Base-by-base conservation (phyloP, 805 yeast genomes). In the Schizosaccharomyces japonicus region DNA sequence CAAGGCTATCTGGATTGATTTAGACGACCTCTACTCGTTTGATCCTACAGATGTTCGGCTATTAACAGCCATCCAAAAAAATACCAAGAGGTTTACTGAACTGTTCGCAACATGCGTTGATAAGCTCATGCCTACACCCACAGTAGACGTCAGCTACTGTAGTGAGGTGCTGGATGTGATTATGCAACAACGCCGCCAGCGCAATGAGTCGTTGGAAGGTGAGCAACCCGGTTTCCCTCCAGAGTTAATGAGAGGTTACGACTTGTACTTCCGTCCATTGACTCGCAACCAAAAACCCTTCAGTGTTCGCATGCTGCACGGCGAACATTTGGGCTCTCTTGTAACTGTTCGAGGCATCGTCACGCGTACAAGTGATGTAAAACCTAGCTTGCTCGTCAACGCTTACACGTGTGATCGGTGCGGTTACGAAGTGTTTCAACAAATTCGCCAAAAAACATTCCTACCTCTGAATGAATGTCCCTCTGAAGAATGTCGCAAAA, bases 391-490 rank as follows among this genome's bases (percentile, higher is more conserved):
- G 5, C 67, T 73, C 51, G 95, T 90, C 48, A 83, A 79, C 56
- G 96, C 98, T 1, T 92, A 87, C 60, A 82, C 96, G 5, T 90
- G 99, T 65, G 98, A 90, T 60, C 80, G 80, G 56, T 90, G 99
- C 68, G 99, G 98, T 45, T 79, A 73, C 63, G 99, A 90, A 64
- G 76, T 83, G 48, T 90, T 92, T 69, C 96, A 90, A 66, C 96
- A 92, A 60, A 94, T 90, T 53, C 77, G 73, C 53, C 31, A 27
- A 17, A 75, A 76, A 58, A 76, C 80, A 40, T 92, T 81, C 63
- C 76, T 80, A 27, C 99, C 99, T n/a, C 65, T 84, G 48, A 60
- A 67, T 3, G 93, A 84, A 57, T 90, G 99, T 66, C 75, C 84
- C 1, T 80, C 95, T 1, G 70, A 70, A 26, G 76, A 75, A 53